Conservation (phyloP, 2,329 filamentous ascomycete genomes). For the Diaporthe velutina region DNA sequence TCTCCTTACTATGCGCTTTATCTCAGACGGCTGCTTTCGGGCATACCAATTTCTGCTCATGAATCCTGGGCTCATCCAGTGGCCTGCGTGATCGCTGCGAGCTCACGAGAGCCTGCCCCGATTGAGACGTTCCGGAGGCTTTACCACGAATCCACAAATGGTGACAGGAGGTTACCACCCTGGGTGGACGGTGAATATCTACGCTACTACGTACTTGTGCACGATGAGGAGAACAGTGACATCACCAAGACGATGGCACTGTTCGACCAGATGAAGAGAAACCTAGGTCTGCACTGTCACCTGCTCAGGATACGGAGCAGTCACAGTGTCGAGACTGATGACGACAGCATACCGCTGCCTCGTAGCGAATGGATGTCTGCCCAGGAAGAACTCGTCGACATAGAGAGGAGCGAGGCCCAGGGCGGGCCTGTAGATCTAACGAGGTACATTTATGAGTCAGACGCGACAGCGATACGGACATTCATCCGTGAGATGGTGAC, state of each 20-base stretch:
- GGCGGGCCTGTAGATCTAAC: constrained; percentile 80
- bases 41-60: constrained; percentile 82
- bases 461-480: constrained; percentile 86
- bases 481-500: constrained; percentile 96
- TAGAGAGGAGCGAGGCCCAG: constrained; percentile 75
- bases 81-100: constrained; percentile 94
- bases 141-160: constrained; percentile 87
- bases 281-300: constrained; percentile 96
- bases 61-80: constrained; percentile 97
- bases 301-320: constrained; percentile 86
- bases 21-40: constrained; percentile 84
- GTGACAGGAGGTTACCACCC: constrained; percentile 77
- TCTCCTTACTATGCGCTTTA: constrained; percentile 91
- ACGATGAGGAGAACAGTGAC: constrained; percentile 96
- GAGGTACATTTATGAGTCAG: constrained; percentile 90
- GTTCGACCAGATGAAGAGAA: constrained; percentile 99
- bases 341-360: constrained; percentile 87
- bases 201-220: constrained; percentile 94
- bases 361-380: constrained; percentile 91
- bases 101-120: constrained; percentile 84
- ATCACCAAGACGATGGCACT: constrained; percentile 89
- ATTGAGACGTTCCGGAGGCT: constrained; percentile 89
- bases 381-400: constrained; percentile 83
- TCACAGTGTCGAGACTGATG: constrained; percentile 88
- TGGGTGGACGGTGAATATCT: constrained; percentile 95